phyloP scores from a whole-genome alignment of 139 green algal genomes.

The Chlorella vulgaris region DNA sequence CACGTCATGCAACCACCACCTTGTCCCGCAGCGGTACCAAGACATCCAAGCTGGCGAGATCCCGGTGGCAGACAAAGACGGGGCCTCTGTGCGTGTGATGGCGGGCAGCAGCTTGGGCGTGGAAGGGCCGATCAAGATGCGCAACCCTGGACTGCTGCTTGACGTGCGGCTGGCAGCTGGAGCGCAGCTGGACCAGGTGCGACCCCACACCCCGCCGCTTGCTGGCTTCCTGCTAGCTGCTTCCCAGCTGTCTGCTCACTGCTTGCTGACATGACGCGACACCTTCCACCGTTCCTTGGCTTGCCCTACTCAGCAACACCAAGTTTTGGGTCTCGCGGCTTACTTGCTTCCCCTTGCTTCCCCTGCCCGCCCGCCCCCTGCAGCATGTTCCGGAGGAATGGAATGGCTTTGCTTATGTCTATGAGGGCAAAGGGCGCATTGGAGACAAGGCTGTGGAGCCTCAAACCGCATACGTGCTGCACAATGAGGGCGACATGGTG shows the following conservation, averaged over 20 bases:
- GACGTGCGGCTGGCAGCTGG: slow-evolving; percentile 73
- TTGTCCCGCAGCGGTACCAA: slow-evolving; percentile 85
- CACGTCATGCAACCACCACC: slow-evolving; percentile 67
- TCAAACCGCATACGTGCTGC: slow-evolving; percentile 62
- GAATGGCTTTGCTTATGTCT: slow-evolving; percentile 83
- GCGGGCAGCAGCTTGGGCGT: slow-evolving; percentile 52
- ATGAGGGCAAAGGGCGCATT: slow-evolving; percentile 73
- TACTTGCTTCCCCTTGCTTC: background rate
- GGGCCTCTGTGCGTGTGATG: slow-evolving; percentile 79
- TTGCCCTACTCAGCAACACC: background rate
- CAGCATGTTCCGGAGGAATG: slow-evolving; percentile 49
- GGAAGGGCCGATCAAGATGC: slow-evolving; percentile 74
- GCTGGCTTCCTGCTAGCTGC: background rate
- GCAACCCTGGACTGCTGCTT: slow-evolving; percentile 84
- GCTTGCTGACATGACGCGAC: background rate
- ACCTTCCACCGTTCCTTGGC: background rate
- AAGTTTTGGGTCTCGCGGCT: too few species aligned
- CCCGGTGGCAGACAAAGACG: slow-evolving; percentile 53
- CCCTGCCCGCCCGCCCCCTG: background rate
- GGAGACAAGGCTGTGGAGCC: slow-evolving; percentile 46
- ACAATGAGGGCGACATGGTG: slow-evolving; percentile 41
- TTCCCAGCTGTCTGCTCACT: background rate
- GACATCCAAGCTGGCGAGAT: slow-evolving; percentile 84
- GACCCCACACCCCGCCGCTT: background rate
- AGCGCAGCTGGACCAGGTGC: slow-evolving; percentile 47